Percentiles rank a stretch among this genome's conserved stretches.
Conservation (phyloP, 306 rosid genomes). For the Quercus berberidifolia region DNA sequence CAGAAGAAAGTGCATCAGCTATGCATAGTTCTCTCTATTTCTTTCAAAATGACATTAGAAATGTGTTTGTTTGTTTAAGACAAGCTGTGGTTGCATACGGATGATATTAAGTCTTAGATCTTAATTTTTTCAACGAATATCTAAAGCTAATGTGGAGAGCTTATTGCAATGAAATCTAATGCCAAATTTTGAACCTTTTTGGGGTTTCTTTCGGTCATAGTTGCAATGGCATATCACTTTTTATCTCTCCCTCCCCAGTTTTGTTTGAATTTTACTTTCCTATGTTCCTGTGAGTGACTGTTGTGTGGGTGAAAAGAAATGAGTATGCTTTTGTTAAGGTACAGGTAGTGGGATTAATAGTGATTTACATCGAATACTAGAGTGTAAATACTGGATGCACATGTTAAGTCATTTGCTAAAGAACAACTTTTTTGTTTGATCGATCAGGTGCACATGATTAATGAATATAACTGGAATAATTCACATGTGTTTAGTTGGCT, state of each 20-base stretch:
- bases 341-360: neutral
- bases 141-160: neutral
- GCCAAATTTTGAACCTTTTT: neutral
- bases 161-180: neutral
- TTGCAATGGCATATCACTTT: neutral
- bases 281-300: neutral
- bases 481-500: neutral
- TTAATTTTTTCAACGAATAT: neutral
- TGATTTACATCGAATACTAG: neutral
- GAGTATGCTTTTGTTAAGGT: neutral
- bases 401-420: neutral
- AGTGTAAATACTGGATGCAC: neutral
- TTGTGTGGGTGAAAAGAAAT: neutral
- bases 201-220: neutral
- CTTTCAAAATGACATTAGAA: too few species aligned
- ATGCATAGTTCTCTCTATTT: too few species aligned
- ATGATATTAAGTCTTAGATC: neutral
- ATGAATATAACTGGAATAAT: neutral
- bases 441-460: neutral
- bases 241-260: neutral
- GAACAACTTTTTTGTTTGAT: too few species aligned
- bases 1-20: too few species aligned
- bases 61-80: too few species aligned
- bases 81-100: neutral
- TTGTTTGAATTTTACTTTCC: neutral